Percentiles rank a stretch among this genome's conserved stretches.
Evolutionary conservation across 352 stramenopile species (phyloP).

Genomic region (Sclerospora graminicola): DNA sequence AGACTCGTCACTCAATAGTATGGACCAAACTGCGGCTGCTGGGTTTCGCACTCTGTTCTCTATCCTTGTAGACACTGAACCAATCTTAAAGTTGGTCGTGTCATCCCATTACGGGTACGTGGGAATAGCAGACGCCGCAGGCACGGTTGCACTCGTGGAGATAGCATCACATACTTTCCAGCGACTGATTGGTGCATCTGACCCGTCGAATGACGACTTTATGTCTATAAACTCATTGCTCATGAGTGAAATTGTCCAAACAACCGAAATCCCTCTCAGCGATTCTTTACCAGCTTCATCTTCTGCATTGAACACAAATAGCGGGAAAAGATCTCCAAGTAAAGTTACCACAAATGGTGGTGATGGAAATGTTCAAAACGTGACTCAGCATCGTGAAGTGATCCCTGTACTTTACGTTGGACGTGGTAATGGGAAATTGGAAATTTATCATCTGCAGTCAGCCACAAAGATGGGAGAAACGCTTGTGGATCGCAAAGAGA

Average conservation of each 20-base stretch:
- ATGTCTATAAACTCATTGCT: constrained; percentile 51
- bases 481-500: constrained; percentile 34
- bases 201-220: constrained; percentile 23
- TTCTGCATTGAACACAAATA: background rate
- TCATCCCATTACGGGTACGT: constrained; percentile 41
- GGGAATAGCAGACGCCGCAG: constrained; percentile 39
- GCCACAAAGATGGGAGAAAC: constrained; percentile 59
- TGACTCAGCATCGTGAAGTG: constrained; percentile 37
- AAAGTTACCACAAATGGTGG: background rate
- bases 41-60: constrained; percentile 41
- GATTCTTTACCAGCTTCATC: constrained; percentile 3
- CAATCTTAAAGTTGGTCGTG: constrained; percentile 39
- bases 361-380: constrained; percentile 5
- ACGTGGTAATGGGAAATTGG: constrained; percentile 48
- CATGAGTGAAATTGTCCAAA: constrained; percentile 55
- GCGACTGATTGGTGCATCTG: constrained; percentile 45
- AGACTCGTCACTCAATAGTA: background rate
- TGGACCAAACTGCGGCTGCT: constrained; percentile 9
- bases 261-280: constrained; percentile 39
- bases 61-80: constrained; percentile 46
- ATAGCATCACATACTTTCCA: constrained; percentile 40
- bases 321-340: constrained; percentile 8
- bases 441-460: constrained; percentile 67
- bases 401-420: constrained; percentile 61
- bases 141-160: constrained; percentile 51